Evolutionary conservation across 305 asterid genomes (phyloP).

Genomic region (Salvia sclarea): DNA sequence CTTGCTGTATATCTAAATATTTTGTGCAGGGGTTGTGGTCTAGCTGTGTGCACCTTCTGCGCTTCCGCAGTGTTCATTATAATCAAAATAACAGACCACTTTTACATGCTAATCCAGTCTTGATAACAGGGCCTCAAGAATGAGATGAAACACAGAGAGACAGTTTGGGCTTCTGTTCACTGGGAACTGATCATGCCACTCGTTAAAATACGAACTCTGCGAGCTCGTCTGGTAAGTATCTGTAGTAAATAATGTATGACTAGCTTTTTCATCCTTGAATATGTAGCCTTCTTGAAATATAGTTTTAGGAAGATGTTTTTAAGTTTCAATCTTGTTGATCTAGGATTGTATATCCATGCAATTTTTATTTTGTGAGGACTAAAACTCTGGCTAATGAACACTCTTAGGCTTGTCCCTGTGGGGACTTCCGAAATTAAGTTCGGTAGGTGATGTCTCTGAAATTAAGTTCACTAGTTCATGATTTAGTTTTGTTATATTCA

Average conservation of each 20-base stretch:
- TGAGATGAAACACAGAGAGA: conserved; percentile 90
- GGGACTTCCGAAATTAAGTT: conserved; percentile 15
- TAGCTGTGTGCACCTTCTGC: conserved; percentile 17
- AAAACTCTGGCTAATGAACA: conserved; percentile 12
- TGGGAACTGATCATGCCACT: conserved; percentile 92
- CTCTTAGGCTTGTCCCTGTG: conserved; percentile 19
- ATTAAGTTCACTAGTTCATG: conserved; percentile 11
- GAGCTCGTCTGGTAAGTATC: conserved; percentile 93
- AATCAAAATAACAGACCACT: conserved; percentile 16
- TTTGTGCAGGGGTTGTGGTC: conserved; percentile 5
- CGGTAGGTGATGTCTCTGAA: background rate
- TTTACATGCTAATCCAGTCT: conserved; percentile 35
- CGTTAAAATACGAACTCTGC: conserved; percentile 75
- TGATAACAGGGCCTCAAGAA: conserved; percentile 81
- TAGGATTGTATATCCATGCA: conserved; percentile 12
- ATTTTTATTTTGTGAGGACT: background rate
- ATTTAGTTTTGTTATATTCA: background rate
- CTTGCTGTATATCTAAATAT: conserved; percentile 23
- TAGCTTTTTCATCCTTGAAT: conserved; percentile 27
- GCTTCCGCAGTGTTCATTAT: conserved; percentile 17
- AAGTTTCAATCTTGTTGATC: conserved; percentile 20
- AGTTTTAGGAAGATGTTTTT: conserved; percentile 16
- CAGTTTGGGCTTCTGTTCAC: conserved; percentile 68
- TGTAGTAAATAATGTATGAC: conserved; percentile 27
- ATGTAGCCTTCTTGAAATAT: conserved; percentile 18